Percentiles rank a stretch among this genome's conserved stretches.
These are phyloP conservation scores for Tubosaeta brunneosetosa DNA, from an alignment of 768 basidiomycete genomes.

Conservation along the genomic window DNA sequence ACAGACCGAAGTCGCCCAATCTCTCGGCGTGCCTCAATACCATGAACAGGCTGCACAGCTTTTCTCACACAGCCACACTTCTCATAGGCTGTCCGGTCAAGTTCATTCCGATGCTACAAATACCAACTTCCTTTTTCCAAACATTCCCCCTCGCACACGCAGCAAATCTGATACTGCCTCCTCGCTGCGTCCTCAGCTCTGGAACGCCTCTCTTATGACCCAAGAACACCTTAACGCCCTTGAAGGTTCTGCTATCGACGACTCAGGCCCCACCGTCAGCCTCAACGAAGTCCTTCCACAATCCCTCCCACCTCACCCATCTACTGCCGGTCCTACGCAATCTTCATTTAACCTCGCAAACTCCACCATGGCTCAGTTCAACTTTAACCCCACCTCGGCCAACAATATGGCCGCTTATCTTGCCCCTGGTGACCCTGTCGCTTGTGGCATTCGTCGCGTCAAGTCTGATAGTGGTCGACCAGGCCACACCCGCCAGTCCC, in stretches of 20 bases:
- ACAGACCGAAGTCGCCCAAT: conserved; percentile 28
- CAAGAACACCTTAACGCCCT: conserved; percentile 33
- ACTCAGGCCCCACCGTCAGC: conserved; percentile 28
- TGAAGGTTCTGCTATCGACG: conserved; percentile 37
- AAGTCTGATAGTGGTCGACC: conserved; percentile 44
- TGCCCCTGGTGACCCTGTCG: conserved; percentile 25
- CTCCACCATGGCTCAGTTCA: conserved; percentile 28
- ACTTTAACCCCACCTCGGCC: conserved; percentile 30
- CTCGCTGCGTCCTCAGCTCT: conserved; percentile 47
- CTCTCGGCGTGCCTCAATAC: conserved; percentile 28
- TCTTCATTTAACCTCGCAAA: conserved; percentile 26
- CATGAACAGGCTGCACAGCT: conserved; percentile 29
- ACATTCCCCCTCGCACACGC: conserved; percentile 40
- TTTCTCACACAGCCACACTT: conserved; percentile 33
- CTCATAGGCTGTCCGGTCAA: conserved; percentile 35
- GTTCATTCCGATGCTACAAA: conserved; percentile 33
- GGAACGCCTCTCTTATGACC: conserved; percentile 41
- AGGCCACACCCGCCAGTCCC: conserved; percentile 48
- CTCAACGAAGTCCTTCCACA: conserved; percentile 28
- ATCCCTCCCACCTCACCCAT: conserved; percentile 16
- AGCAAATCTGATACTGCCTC: conserved; percentile 57
- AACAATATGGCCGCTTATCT: conserved; percentile 41
- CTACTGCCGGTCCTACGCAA: conserved; percentile 22
- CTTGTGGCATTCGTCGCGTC: conserved; percentile 41
- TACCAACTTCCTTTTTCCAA: conserved; percentile 37